Base-by-base conservation (phyloP, 2,329 filamentous ascomycete species). In the Phialemoniopsis sp. region DNA sequence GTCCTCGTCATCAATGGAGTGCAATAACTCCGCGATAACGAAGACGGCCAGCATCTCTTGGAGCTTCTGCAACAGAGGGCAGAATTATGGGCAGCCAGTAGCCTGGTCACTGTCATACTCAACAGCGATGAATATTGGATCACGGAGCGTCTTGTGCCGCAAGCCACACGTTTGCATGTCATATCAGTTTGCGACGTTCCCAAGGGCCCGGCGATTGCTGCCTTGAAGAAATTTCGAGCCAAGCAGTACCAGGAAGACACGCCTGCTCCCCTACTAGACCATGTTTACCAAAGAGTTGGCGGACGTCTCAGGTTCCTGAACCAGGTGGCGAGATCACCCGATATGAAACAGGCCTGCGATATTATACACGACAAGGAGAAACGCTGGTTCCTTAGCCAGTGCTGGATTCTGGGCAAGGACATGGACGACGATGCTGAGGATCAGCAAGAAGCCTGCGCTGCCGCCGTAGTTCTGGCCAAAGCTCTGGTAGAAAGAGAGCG, bases 51-150 rank as follows among this genome's bases (percentile, higher is more conserved):
- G 26, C 77, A 86, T 54, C 67, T 87, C 6, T 69, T 87, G 13
- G 82, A 87, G 52, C 68, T 86, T 46, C 76, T 86, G 29, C 82
- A 87, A 49, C 82, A 87, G 53, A 74, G 82, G 31, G 82, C 82
- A 4, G 82, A 87, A 54, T 76, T 83, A 55, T 87, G 83, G 84
- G 82, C 84, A 13, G 83, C 82, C 5, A 80, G 79, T 42, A 82
- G 80, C 43, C 70, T 87, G 5, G 77, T 82, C 26, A 87, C 83
- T 2, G 61, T 57, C 17, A 44, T 78, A 38, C 70, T 78, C 59
- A 76, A 76, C 50, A 73, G 70, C 39, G 74, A 78, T 57, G 76
- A 78, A 43, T 78, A 78, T 53, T 78, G 74, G 73, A 72, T 76
- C 5, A 72, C 74, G 45, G 74, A 78, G 46, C 61, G 73, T 10